Percentiles rank a stretch among this genome's conserved stretches.
Conservation (phyloP, 2,329 filamentous ascomycete genomes). For the Metarhizium album region DNA sequence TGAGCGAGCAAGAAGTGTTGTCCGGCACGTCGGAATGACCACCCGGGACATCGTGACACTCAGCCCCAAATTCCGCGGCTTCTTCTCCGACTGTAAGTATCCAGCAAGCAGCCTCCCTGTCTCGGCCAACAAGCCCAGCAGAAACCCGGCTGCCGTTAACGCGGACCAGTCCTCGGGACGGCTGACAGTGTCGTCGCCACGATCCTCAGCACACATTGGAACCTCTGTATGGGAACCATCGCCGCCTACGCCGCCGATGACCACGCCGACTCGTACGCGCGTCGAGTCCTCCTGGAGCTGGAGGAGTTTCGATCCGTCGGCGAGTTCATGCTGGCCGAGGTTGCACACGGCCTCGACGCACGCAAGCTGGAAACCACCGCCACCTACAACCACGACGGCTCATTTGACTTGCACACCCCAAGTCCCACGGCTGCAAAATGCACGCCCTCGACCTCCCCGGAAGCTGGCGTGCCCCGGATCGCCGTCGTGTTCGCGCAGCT, state of each 20-base stretch:
- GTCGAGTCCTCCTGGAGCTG: slow-evolving; percentile 9
- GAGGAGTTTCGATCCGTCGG: slow-evolving; percentile 15
- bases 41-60: slow-evolving; percentile 12
- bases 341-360: slow-evolving; percentile 28
- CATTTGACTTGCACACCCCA: slow-evolving; percentile 24
- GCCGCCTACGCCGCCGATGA: not conserved
- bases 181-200: slow-evolving; percentile 11
- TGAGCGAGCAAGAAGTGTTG: not conserved
- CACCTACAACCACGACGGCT: slow-evolving; percentile 21
- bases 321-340: slow-evolving; percentile 28
- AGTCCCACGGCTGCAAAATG: slow-evolving; percentile 19
- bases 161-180: slow-evolving; percentile 5
- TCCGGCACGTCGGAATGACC: not conserved
- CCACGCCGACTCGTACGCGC: slow-evolving; percentile 9
- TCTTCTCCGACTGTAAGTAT: slow-evolving; percentile 13
- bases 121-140: not conserved
- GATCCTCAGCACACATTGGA: slow-evolving; percentile 20
- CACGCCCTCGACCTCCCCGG: slow-evolving; percentile 16
- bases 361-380: slow-evolving; percentile 27
- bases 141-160: not conserved
- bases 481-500: slow-evolving; percentile 23
- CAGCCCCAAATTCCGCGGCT: slow-evolving; percentile 15
- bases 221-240: slow-evolving; percentile 20
- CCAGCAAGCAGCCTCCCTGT: no score
- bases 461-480: slow-evolving; percentile 15